phyloP scores from a whole-genome alignment of 2,329 filamentous ascomycete species.

The Monosporascus sp. region DNA sequence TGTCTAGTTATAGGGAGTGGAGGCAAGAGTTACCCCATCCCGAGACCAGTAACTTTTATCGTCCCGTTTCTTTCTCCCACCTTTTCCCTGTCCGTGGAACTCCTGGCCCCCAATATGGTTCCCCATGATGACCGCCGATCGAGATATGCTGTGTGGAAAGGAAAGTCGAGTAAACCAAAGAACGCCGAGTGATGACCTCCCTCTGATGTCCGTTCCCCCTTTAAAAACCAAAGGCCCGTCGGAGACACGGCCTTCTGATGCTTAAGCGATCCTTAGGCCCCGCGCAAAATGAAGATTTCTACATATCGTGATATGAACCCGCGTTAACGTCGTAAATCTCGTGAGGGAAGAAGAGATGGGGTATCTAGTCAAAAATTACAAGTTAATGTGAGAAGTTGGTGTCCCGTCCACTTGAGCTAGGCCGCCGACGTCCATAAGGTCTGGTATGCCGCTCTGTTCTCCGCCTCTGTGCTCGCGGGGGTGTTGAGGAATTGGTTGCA shows the following conservation, averaged over 20 bases:
- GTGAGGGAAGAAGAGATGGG: slow-evolving; percentile 7
- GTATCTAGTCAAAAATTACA: not conserved
- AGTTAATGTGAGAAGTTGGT: not conserved
- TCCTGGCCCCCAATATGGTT: no score
- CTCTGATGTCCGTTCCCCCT: not conserved
- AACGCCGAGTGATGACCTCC: not conserved
- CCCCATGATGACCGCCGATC: no score
- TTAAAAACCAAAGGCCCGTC: not conserved
- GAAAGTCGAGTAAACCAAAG: not conserved
- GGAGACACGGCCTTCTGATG: not conserved
- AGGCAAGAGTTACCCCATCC: no score
- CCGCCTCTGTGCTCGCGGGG: slow-evolving; percentile 28
- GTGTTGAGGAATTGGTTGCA: slow-evolving; percentile 42
- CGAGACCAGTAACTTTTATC: no score
- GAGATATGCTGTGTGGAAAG: not conserved
- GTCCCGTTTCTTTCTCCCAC: no score
- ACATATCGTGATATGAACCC: slow-evolving; percentile 15
- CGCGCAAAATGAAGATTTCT: slow-evolving; percentile 11
- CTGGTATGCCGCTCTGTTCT: slow-evolving; percentile 25
- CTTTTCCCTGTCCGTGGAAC: no score
- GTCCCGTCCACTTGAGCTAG: slow-evolving; percentile 26
- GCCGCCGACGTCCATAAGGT: slow-evolving; percentile 35
- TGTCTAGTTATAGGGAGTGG: no score
- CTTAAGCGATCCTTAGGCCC: slow-evolving; percentile 6
- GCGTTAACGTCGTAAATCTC: slow-evolving; percentile 20